These are phyloP conservation scores for Eimeria nieschulzi DNA, from an alignment of 169 alveolate genomes.

Conservation along the genomic window DNA sequence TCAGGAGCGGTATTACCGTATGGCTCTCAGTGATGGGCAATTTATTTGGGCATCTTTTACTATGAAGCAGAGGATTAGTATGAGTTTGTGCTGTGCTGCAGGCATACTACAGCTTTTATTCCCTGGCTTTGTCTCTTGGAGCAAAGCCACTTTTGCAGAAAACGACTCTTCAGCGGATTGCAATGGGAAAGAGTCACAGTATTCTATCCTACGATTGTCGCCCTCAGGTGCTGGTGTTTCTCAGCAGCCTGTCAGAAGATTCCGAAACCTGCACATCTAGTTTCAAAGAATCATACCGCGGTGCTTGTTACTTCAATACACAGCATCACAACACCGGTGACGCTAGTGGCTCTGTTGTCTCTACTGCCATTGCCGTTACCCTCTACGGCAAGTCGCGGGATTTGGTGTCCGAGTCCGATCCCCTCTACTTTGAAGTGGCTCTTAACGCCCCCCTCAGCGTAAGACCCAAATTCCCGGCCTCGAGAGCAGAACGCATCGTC, in stretches of 20 bases:
- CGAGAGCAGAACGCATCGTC: too few species aligned
- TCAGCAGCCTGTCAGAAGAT: background rate
- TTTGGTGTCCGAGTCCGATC: constrained; percentile 64
- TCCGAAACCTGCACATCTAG: background rate
- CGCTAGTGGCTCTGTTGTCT: background rate
- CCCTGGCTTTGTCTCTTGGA: constrained; percentile 44
- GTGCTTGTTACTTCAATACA: background rate
- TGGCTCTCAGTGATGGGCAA: too few species aligned
- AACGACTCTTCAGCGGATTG: constrained; percentile 53
- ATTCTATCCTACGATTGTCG: constrained; percentile 43
- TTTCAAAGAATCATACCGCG: background rate
- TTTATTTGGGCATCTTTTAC: too few species aligned
- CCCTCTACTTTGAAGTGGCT: constrained; percentile 67
- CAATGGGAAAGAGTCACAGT: constrained; percentile 42
- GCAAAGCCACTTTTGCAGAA: constrained; percentile 60
- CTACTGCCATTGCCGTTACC: constrained; percentile 70
- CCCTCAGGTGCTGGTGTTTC: constrained; percentile 62
- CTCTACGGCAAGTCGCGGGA: constrained; percentile 68
- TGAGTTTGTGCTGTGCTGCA: constrained; percentile 3
- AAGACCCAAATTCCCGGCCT: background rate
- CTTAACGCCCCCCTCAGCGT: constrained; percentile 68
- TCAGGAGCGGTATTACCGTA: too few species aligned
- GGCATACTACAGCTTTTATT: constrained; percentile 58
- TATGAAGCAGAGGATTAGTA: too few species aligned
- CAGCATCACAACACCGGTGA: background rate